Conservation (phyloP, 1,284 basidiomycete species). For the Lentinula novae-zelandiae region DNA sequence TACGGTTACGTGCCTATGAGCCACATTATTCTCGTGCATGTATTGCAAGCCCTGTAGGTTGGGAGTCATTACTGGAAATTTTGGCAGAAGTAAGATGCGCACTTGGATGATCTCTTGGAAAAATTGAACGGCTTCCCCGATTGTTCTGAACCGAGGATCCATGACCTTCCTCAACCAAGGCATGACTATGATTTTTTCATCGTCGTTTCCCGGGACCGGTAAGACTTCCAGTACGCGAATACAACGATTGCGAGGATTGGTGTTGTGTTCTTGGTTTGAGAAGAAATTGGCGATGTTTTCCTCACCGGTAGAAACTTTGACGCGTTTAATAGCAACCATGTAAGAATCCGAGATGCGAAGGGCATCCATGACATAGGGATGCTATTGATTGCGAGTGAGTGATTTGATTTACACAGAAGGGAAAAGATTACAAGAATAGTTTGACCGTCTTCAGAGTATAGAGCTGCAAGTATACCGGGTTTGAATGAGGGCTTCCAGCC, state of each 20-base stretch:
- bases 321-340: not conserved
- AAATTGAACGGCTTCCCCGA: conserved; percentile 19
- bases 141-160: conserved; percentile 16
- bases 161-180: conserved; percentile 10
- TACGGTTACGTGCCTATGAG: no score
- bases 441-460: not conserved
- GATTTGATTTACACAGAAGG: no score
- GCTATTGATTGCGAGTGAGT: not conserved
- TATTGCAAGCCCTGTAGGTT: no score
- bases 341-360: conserved; percentile 3
- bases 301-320: not conserved
- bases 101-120: conserved; percentile 12
- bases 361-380: conserved; percentile 6
- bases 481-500: conserved; percentile 31
- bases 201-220: conserved; percentile 3
- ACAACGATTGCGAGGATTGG: conserved; percentile 14
- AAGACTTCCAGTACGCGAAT: conserved; percentile 12
- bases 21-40: no score
- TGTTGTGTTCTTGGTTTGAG: not conserved
- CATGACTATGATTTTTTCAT: conserved; percentile 15
- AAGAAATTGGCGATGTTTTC: not conserved
- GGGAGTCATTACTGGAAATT: no score
- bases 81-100: no score
- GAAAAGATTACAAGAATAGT: no score
- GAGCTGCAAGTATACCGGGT: no score